phyloP scores from a whole-genome alignment of 208 protist genomes.

The Trypanosoma lewisi region DNA sequence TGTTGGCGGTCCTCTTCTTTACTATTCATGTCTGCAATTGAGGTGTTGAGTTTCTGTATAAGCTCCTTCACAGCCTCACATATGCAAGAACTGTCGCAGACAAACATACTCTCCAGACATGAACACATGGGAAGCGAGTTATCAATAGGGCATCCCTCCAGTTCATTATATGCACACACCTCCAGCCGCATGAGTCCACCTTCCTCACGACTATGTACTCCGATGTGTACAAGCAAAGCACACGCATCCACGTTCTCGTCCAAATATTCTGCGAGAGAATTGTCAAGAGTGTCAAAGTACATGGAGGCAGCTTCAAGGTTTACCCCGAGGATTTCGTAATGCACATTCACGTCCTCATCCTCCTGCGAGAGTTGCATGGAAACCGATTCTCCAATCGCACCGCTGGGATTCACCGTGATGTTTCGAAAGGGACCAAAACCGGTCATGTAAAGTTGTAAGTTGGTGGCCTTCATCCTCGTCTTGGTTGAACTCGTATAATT shows the following conservation, averaged over 20 bases:
- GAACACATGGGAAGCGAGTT: slow-evolving; percentile 26
- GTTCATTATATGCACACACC: slow-evolving; percentile 66
- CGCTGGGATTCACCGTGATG: slow-evolving; percentile 65
- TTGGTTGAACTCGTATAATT: slow-evolving; percentile 3
- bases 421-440: slow-evolving; percentile 65
- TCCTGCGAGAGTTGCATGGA: slow-evolving; percentile 3
- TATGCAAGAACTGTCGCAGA: not conserved
- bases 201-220: slow-evolving; percentile 44
- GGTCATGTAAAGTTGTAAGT: slow-evolving; percentile 50
- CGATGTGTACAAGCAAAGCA: slow-evolving; percentile 57
- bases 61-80: slow-evolving; percentile 14
- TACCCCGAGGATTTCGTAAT: slow-evolving; percentile 30
- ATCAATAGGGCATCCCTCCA: slow-evolving; percentile 45
- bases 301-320: slow-evolving; percentile 29
- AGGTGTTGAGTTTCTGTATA: slow-evolving; percentile 30
- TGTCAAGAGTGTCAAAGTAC: slow-evolving; percentile 53
- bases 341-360: slow-evolving; percentile 19
- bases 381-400: slow-evolving; percentile 34
- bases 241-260: slow-evolving; percentile 12
- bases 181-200: slow-evolving; percentile 51
- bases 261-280: slow-evolving; percentile 22
- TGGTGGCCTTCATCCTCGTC: slow-evolving; percentile 9
- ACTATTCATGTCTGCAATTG: slow-evolving; percentile 12
- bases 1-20: slow-evolving; percentile 19
- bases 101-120: slow-evolving; percentile 48